Base-by-base conservation (phyloP, 805 yeast species). In the Maudiozyma serrabonitensis region DNA sequence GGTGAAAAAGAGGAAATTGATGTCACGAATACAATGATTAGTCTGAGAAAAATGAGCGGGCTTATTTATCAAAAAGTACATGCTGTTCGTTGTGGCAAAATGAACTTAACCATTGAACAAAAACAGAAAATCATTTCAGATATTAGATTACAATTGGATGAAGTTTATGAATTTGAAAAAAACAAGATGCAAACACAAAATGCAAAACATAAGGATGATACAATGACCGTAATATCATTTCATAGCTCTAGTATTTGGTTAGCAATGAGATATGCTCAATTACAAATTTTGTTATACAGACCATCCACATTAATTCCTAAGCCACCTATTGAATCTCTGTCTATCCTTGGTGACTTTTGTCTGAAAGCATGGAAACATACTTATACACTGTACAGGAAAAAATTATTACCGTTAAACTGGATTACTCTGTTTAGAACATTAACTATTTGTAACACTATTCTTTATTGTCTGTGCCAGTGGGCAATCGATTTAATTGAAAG, bases 221-320 rank as follows among this genome's bases (percentile, higher is more conserved):
- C 43, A 2, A 15, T 16, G n/a, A 58, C 53, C 23, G 44, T 53
- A 8, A 63, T 67, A 6, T 64, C 70, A 0, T 67, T 65, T 51
- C 69, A 67, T 50, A 61, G 60, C 47, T 65, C 69, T 2, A 67
- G 65, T 48, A 57, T 60, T 41, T 67, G 69, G 69, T 52, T 67
- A 16, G 60, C 68, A 12, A 67, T 67, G 56, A 64, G 77, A 46
- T 75, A 77, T 52, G 73, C 76, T 42, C 75, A 75, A 47, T 57
- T 74, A 31, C 68, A 75, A 43, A 71, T 74, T 45, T 55, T 74
- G 50, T 56, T 78, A 6, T 78, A 75, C 53, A 67, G 78, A 46
- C 81, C 81, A 5, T 75, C 79, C 4, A 71, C 71, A 40, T 59
- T 77, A 43, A 67, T 71, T 9, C 79, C 81, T 4, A 63, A 63